A percentile compares a stretch with the other conserved stretches of the same genome.
These are phyloP conservation scores for Phytophthora litchii DNA, from an alignment of 352 stramenopile genomes.

Conservation along the genomic window DNA sequence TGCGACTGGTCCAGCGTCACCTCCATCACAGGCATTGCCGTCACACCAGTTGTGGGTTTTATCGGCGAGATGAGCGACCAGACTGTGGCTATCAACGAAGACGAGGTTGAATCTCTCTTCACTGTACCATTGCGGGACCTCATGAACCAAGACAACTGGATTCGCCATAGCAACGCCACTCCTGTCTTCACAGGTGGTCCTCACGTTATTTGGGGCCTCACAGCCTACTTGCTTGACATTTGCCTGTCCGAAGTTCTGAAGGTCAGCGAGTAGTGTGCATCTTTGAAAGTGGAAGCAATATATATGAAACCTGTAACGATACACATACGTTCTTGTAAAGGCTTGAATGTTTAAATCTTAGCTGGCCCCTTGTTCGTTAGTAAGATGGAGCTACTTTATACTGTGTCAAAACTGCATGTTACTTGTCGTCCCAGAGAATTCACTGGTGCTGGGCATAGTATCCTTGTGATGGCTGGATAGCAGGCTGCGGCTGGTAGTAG, in stretches of 20 bases:
- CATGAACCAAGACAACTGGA: conserved; percentile 85
- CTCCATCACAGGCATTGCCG: conserved; percentile 95
- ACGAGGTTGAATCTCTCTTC: conserved; percentile 96
- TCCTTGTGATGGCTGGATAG: conserved; percentile 35
- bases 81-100: conserved; percentile 92
- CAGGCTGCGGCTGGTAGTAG: conserved; percentile 38
- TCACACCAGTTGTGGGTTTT: conserved; percentile 98
- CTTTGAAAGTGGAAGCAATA: conserved; percentile 18
- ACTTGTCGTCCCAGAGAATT: neutral
- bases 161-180: conserved; percentile 78
- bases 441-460: conserved; percentile 37
- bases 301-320: conserved; percentile 34
- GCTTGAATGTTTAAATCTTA: too few relatives aligned
- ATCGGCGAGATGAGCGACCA: conserved; percentile 93
- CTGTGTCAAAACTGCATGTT: conserved; percentile 26
- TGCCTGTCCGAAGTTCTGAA: conserved; percentile 75
- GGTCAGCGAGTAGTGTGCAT: conserved; percentile 41
- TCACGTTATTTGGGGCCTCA: conserved; percentile 97
- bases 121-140: conserved; percentile 93
- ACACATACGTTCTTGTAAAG: conserved; percentile 1
- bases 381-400: conserved; percentile 33
- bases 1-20: conserved; percentile 97
- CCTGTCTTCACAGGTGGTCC: conserved; percentile 95
- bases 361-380: conserved; percentile 2
- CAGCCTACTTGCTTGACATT: conserved; percentile 95